phyloP scores from a whole-genome alignment of 768 basidiomycete species.

The Serendipita sp. region DNA sequence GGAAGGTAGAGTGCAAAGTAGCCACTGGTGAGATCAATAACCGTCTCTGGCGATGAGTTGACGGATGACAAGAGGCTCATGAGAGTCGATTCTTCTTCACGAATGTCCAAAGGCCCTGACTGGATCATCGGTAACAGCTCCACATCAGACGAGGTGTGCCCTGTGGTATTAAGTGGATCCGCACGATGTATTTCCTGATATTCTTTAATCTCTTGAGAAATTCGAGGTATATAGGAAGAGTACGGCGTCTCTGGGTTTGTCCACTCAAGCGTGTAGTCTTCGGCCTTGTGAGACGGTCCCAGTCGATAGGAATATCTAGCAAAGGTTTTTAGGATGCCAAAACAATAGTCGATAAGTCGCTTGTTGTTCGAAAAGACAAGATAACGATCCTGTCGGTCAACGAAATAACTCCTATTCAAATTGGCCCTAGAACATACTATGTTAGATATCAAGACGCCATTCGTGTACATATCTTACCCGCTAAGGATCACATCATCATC shows the following conservation, averaged over 20 bases:
- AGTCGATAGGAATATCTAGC: slow-evolving; percentile 57
- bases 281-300: neutral
- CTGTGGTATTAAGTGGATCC: slow-evolving; percentile 15
- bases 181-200: slow-evolving; percentile 37
- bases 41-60: slow-evolving; percentile 23
- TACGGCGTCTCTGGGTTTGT: slow-evolving; percentile 15
- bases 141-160: slow-evolving; percentile 24
- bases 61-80: slow-evolving; percentile 34
- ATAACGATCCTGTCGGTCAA: slow-evolving; percentile 90
- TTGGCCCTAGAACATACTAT: slow-evolving; percentile 50
- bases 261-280: slow-evolving; percentile 13
- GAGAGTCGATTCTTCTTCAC: slow-evolving; percentile 65
- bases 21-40: slow-evolving; percentile 77
- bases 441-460: neutral
- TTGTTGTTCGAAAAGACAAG: slow-evolving; percentile 50
- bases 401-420: slow-evolving; percentile 82
- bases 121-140: slow-evolving; percentile 72
- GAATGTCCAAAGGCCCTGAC: slow-evolving; percentile 71
- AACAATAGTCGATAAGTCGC: slow-evolving; percentile 64
- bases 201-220: slow-evolving; percentile 33
- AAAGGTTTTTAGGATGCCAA: slow-evolving; percentile 52
- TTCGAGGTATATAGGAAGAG: slow-evolving; percentile 49
- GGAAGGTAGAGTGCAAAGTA: slow-evolving; percentile 78
- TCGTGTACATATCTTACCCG: slow-evolving; percentile 40
- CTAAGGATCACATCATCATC: slow-evolving; percentile 87